These are phyloP conservation scores for Tolypocladium cylindrosporum DNA, from an alignment of 2,329 filamentous ascomycete genomes.

Conservation along the genomic window DNA sequence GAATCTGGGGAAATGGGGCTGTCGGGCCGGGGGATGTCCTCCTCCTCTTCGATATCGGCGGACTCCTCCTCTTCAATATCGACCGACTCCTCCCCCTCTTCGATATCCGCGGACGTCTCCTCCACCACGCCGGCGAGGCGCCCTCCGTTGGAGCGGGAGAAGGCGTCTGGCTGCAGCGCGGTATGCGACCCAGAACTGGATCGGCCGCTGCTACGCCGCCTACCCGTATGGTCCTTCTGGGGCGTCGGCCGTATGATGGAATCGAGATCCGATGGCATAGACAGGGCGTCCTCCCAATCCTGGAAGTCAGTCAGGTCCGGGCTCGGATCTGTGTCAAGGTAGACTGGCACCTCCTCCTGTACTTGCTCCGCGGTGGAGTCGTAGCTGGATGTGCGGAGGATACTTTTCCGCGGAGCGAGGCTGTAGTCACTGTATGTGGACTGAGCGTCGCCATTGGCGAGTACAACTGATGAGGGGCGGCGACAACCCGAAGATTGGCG, in stretches of 20 bases:
- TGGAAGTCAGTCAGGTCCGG: constrained; percentile 29
- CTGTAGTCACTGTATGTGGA: neutral
- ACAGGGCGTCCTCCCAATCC: constrained; percentile 17
- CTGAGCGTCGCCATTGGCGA: neutral
- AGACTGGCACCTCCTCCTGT: constrained; percentile 10
- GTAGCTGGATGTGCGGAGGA: constrained; percentile 10
- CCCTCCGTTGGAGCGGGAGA: neutral
- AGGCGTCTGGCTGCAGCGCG: constrained; percentile 2
- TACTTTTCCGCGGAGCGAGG: neutral
- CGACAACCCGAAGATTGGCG: neutral
- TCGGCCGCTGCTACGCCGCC: neutral
- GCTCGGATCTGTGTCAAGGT: constrained; percentile 21
- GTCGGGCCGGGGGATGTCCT: constrained; percentile 29
- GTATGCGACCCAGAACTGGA: constrained; percentile 8
- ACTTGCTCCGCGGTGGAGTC: constrained; percentile 3
- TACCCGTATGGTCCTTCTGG: neutral
- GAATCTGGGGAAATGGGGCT: constrained; percentile 26
- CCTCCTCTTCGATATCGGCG: constrained; percentile 6
- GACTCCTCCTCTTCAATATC: constrained; percentile 4
- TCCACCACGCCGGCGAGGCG: neutral
- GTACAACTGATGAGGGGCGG: neutral
- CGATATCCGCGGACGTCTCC: constrained; percentile 1
- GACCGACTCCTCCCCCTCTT: constrained; percentile 5
- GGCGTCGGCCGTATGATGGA: neutral
- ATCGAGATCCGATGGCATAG: neutral